These are phyloP conservation scores for Entophlyctis luteolus DNA, from an alignment of 192 early-diverging fungal species.

Conservation along the genomic window DNA sequence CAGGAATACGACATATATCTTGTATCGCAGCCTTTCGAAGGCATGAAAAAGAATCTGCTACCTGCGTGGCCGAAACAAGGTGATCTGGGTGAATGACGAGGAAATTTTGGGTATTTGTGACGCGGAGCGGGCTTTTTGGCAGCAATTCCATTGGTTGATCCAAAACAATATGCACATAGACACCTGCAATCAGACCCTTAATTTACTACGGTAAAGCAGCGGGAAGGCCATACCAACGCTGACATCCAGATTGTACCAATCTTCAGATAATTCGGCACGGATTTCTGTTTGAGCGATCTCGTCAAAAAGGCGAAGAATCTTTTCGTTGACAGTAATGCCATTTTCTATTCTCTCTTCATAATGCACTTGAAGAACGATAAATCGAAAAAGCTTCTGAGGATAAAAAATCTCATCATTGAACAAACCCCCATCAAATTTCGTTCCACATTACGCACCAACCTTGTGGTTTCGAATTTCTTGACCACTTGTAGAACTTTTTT, in stretches of 20 bases:
- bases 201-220: too few species aligned
- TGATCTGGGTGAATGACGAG: slow-evolving; percentile 78
- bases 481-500: not conserved
- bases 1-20: slow-evolving; percentile 52
- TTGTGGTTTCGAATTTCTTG: not conserved
- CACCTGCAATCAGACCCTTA: slow-evolving; percentile 40
- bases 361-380: slow-evolving; percentile 37
- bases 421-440: not conserved
- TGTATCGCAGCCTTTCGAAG: slow-evolving; percentile 74
- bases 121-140: slow-evolving; percentile 36
- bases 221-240: too few species aligned
- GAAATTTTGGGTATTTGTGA: slow-evolving; percentile 57
- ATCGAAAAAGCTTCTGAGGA: slow-evolving; percentile 28
- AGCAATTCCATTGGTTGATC: too few species aligned
- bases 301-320: slow-evolving; percentile 36
- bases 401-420: not conserved
- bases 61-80: slow-evolving; percentile 69
- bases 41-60: slow-evolving; percentile 74
- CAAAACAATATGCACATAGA: slow-evolving; percentile 61
- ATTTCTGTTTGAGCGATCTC: slow-evolving; percentile 22
- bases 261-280: slow-evolving; percentile 56
- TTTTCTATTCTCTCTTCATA: not conserved
- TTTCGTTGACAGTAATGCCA: not conserved
- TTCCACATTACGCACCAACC: not conserved
- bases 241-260: too few species aligned